phyloP scores from a whole-genome alignment of 768 basidiomycete genomes.

The Pholiota conissans region DNA sequence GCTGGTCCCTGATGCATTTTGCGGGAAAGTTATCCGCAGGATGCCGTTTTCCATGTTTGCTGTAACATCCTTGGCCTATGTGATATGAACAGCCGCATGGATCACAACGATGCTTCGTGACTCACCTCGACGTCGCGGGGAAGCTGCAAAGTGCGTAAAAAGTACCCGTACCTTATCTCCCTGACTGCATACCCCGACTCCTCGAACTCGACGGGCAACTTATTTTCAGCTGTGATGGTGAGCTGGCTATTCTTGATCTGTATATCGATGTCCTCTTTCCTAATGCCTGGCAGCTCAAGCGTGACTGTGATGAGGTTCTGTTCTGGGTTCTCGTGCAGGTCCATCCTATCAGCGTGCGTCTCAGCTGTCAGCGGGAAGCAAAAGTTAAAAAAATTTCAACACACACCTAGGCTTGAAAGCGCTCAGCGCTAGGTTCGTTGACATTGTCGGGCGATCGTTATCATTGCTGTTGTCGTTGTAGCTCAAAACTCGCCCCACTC shows the following conservation, averaged over 20 bases:
- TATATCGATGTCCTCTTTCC: neutral
- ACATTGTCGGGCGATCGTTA: neutral
- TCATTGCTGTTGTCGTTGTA: neutral
- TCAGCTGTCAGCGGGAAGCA: neutral
- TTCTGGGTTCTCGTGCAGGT: conserved; percentile 3
- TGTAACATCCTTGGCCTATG: conserved; percentile 1
- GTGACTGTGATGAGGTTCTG: conserved; percentile 1
- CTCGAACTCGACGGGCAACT: conserved; percentile 1
- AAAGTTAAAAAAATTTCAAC: neutral
- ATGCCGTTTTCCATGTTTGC: conserved; percentile 1
- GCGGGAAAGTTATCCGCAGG: conserved; percentile 3
- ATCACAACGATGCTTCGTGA: neutral
- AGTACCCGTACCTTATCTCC: conserved; percentile 7
- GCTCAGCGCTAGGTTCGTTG: conserved; percentile 1
- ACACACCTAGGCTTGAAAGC: conserved; percentile 5
- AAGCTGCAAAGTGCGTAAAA: neutral
- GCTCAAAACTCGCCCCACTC: neutral
- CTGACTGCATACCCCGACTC: conserved; percentile 4
- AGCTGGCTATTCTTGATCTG: conserved; percentile 1
- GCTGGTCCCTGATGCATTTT: neutral
- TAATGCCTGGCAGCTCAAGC: conserved; percentile 4
- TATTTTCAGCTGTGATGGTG: conserved; percentile 4
- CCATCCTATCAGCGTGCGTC: neutral
- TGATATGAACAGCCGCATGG: neutral
- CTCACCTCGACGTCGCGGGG: conserved; percentile 2